These are phyloP conservation scores for Gossypium turneri DNA, from an alignment of 345 rosid genomes.

Conservation along the genomic window DNA sequence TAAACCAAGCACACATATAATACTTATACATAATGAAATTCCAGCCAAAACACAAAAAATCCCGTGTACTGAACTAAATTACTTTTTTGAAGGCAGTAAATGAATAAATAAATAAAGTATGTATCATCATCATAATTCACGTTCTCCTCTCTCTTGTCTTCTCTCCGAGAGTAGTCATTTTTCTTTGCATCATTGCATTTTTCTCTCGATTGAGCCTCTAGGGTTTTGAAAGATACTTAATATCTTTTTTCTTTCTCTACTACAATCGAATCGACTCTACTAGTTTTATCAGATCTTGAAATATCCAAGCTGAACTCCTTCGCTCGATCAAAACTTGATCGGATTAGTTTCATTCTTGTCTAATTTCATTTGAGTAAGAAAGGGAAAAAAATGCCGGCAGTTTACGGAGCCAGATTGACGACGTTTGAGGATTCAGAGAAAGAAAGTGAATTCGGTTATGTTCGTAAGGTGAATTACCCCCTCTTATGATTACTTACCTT, in stretches of 20 bases:
- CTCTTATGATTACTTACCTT: neutral
- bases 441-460: slow-evolving; percentile 98
- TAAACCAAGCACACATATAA: no score
- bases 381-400: slow-evolving; percentile 64
- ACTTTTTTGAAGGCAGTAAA: neutral
- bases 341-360: slow-evolving; percentile 5
- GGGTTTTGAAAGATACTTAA: slow-evolving; percentile 20
- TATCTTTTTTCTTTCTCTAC: neutral
- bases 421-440: slow-evolving; percentile 94
- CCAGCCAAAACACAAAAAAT: no score
- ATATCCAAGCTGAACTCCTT: slow-evolving; percentile 20
- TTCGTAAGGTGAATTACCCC: slow-evolving; percentile 64
- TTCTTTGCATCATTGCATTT: neutral
- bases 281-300: slow-evolving; percentile 31
- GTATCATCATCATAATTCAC: neutral
- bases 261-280: neutral
- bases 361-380: neutral
- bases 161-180: neutral
- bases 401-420: slow-evolving; percentile 77
- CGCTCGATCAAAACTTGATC: slow-evolving; percentile 13
- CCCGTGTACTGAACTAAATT: no score
- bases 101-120: neutral
- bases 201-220: slow-evolving; percentile 13
- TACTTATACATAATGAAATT: no score
- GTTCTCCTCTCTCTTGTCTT: neutral